A percentile compares a stretch with the other conserved stretches of the same genome.
Conservation (phyloP, 805 yeast genomes). For the Yamadazyma olivae region DNA sequence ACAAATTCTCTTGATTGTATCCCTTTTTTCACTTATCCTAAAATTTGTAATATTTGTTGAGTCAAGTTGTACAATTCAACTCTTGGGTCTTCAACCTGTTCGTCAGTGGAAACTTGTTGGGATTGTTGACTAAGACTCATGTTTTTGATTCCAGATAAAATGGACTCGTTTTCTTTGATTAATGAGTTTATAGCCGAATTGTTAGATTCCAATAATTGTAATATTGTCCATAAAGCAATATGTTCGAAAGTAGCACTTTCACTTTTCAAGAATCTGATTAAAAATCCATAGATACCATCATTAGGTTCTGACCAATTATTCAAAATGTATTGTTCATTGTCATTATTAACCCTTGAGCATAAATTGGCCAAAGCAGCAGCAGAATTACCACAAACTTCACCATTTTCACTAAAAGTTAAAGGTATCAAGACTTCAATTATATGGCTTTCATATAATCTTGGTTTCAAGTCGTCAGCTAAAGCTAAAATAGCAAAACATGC, state of each 20-base stretch:
- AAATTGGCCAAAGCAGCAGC: constrained; percentile 97
- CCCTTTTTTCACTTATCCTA: constrained; percentile 24
- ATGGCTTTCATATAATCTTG: constrained; percentile 76
- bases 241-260: constrained; percentile 95
- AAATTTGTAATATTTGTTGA: constrained; percentile 60
- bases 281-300: constrained; percentile 84
- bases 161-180: constrained; percentile 53
- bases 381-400: constrained; percentile 96
- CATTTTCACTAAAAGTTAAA: constrained; percentile 78
- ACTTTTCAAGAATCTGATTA: constrained; percentile 73
- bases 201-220: constrained; percentile 87
- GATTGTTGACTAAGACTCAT: constrained; percentile 40
- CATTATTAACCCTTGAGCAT: constrained; percentile 79
- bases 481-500: constrained; percentile 98
- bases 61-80: constrained; percentile 63
- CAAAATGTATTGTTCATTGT: constrained; percentile 71
- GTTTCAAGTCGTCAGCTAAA: constrained; percentile 89
- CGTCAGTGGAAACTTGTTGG: constrained; percentile 23
- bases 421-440: constrained; percentile 89
- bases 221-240: constrained; percentile 94
- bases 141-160: constrained; percentile 53
- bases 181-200: constrained; percentile 57
- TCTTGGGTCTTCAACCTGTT: constrained; percentile 58
- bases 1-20: neutral
- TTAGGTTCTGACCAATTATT: constrained; percentile 75